Percentiles rank a stretch among this genome's conserved stretches.
Evolutionary conservation across 768 basidiomycete species (phyloP).

Genomic region (Favolaschia claudopus): DNA sequence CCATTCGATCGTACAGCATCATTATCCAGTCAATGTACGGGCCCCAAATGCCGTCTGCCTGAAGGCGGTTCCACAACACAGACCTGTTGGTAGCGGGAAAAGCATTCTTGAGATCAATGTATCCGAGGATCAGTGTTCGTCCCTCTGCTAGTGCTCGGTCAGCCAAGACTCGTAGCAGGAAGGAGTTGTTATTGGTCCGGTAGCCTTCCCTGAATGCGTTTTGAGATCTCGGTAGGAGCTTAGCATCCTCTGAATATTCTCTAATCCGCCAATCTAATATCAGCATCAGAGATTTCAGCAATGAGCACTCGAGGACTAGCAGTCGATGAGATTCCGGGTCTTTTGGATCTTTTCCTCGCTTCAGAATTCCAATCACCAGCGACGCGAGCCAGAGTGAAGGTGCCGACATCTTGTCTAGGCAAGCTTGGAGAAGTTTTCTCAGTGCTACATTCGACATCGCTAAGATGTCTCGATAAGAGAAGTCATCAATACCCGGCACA

Average conservation of each 20-base stretch:
- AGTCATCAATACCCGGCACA: neutral
- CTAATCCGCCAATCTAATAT: constrained; percentile 28
- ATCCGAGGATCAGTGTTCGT: neutral
- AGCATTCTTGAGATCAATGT: neutral
- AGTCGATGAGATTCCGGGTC: constrained; percentile 25
- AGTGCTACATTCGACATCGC: neutral
- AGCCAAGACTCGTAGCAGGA: constrained; percentile 32
- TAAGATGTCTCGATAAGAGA: neutral
- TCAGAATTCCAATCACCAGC: constrained; percentile 10
- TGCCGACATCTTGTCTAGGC: neutral
- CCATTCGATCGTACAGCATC: neutral
- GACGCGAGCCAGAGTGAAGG: neutral
- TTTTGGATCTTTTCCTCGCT: constrained; percentile 23
- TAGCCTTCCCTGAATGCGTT: constrained; percentile 37
- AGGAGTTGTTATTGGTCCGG: constrained; percentile 39
- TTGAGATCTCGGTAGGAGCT: constrained; percentile 36
- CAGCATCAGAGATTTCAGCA: constrained; percentile 32
- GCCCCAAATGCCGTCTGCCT: neutral
- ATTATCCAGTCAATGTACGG: neutral
- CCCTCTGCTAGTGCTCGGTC: constrained; percentile 27
- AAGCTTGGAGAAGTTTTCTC: neutral
- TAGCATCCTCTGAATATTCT: constrained; percentile 19
- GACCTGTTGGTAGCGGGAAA: neutral
- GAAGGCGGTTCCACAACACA: neutral
- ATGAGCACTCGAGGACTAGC: constrained; percentile 28